Evolutionary conservation across 1,284 basidiomycete species (phyloP), one percentile per base, ranked within the genome.

Genomic region (Tilletia caries): DNA sequence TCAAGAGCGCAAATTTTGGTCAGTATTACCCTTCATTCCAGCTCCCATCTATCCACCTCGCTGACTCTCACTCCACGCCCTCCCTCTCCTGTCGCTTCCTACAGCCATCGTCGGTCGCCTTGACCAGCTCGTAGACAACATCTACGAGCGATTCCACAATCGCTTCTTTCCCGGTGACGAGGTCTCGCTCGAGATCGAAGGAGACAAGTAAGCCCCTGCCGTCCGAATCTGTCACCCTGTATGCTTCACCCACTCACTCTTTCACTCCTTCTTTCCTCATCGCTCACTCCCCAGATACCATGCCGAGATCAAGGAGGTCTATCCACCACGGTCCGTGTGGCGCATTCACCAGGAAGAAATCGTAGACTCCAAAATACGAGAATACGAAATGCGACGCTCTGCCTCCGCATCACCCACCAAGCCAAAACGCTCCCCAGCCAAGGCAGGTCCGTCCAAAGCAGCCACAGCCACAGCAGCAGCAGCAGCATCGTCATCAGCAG

Each of bases 1-100:
- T 98, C 73, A 89, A 88, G 78, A 89, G 92, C 23, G 93, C 95
- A 69, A 95, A 98, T 87, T 98, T 94, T 89, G 92, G 93, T 95
- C 84, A 78, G 94, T 90, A 12, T 8, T 8, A 34, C 32, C 29
- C 29, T 15, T 5, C 18, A 18, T 20, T 23, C 33, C 13, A 62
- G 18, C 13, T 20, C 20, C 32, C 58, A 18, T 18, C 8, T 1
- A 29, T 32, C 29, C 18, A 8, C 20, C 32, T 13, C 18, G 13
- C 33, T 2, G 6, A 27, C 58, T 46, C 33, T 43, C 23, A 62
- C 32, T 18, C 52, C n/a, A n/a, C n/a, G n/a, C n/a, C n/a, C n/a
- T n/a, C n/a, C n/a, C n/a, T n/a, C 18, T 76, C 23, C 27, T 27
- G 37, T 12, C 67, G 32, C 5, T 33, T 15, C 52, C 33, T 75